Evolutionary conservation across 1,284 basidiomycete species (phyloP).

Genomic region (Prillingera fragicola): DNA sequence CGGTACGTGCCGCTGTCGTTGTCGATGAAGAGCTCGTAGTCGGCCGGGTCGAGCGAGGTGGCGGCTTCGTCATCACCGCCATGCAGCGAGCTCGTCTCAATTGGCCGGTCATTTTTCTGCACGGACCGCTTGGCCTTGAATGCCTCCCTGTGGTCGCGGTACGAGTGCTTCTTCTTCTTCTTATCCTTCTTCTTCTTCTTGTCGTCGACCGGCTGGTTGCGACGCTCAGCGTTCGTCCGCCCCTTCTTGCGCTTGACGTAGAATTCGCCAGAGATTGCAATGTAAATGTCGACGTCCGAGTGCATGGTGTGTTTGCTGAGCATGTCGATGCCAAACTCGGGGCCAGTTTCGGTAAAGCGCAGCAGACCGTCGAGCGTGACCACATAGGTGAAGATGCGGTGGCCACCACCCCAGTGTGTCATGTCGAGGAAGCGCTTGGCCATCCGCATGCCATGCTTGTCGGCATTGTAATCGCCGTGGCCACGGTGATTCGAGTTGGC

Average conservation of each 20-base stretch:
- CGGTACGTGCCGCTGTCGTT: constrained; percentile 55
- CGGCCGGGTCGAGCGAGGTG: constrained; percentile 28
- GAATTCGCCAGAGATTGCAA: constrained; percentile 44
- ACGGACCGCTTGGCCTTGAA: background rate
- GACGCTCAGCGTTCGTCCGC: background rate
- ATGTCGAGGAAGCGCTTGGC: constrained; percentile 48
- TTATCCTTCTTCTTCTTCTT: background rate
- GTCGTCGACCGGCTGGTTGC: background rate
- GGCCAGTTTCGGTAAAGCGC: constrained; percentile 54
- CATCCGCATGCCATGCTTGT: constrained; percentile 42
- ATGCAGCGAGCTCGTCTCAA: background rate
- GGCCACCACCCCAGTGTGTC: constrained; percentile 50
- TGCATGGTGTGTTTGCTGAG: constrained; percentile 56
- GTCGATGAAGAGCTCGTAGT: constrained; percentile 54
- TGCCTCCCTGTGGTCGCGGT: background rate
- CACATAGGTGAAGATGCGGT: constrained; percentile 52
- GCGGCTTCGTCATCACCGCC: constrained; percentile 12
- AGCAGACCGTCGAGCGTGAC: constrained; percentile 52
- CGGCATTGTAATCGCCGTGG: no score
- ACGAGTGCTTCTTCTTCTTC: background rate
- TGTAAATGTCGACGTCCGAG: constrained; percentile 50
- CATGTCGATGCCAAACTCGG: constrained; percentile 52
- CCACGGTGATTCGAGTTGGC: no score
- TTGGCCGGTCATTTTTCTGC: constrained; percentile 2
- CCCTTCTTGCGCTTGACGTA: constrained; percentile 16